phyloP scores from a whole-genome alignment of 1,284 basidiomycete species.

The Papiliotrema laurentii region DNA sequence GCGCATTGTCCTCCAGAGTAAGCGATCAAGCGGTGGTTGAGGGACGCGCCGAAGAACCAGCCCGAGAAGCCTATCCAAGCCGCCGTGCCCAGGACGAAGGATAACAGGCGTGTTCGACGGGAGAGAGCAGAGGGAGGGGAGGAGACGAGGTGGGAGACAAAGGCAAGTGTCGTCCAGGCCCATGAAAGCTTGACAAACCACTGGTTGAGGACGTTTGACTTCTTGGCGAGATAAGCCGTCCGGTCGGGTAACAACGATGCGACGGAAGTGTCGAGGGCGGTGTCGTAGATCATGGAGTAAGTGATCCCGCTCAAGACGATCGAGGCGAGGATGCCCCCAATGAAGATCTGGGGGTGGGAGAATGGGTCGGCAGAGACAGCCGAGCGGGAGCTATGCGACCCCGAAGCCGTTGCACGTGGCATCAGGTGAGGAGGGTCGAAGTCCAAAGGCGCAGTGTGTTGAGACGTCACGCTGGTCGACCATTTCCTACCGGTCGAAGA shows the following conservation, averaged over 20 bases:
- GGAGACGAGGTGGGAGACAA: slow-evolving; percentile 51
- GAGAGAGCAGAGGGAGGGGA: slow-evolving; percentile 23
- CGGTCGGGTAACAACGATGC: slow-evolving; percentile 51
- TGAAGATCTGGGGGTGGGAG: neutral
- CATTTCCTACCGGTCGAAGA: neutral
- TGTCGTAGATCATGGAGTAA: slow-evolving; percentile 59
- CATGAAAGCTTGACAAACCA: slow-evolving; percentile 87
- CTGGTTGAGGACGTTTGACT: slow-evolving; percentile 75
- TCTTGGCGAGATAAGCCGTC: slow-evolving; percentile 68
- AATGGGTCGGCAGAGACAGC: neutral
- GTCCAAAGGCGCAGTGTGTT: neutral
- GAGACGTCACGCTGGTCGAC: neutral
- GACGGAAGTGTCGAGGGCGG: slow-evolving; percentile 51
- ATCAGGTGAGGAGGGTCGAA: neutral
- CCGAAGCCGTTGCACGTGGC: neutral
- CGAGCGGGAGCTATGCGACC: neutral
- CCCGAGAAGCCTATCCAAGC: slow-evolving; percentile 72
- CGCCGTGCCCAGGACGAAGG: slow-evolving; percentile 62
- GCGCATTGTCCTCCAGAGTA: slow-evolving; percentile 78
- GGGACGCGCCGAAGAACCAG: slow-evolving; percentile 89
- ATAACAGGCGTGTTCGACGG: slow-evolving; percentile 51
- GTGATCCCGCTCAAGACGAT: slow-evolving; percentile 22
- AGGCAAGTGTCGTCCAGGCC: slow-evolving; percentile 78
- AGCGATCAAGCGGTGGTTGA: slow-evolving; percentile 70
- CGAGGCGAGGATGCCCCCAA: neutral